A percentile compares a stretch with the other conserved stretches of the same genome.
phyloP scores from a whole-genome alignment of 352 stramenopile genomes.

The Globisporangium recalcitrans region DNA sequence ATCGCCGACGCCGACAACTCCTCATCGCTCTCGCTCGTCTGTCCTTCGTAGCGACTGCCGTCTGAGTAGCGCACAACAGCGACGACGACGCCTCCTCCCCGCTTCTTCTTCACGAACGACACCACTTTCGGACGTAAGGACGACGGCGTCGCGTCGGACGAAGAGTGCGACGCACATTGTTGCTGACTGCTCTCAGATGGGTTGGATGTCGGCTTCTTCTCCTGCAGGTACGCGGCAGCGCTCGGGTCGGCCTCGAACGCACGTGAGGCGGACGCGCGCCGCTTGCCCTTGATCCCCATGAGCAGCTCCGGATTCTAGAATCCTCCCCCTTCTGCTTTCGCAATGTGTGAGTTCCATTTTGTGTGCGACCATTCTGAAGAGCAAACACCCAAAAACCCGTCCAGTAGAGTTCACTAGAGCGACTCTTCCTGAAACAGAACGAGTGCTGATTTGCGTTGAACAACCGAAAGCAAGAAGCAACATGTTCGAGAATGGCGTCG shows the following conservation, averaged over 20 bases:
- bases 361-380: background rate
- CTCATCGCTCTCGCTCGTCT: constrained; percentile 8
- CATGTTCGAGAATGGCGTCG: constrained; percentile 16
- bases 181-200: background rate
- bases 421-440: background rate
- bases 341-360: background rate
- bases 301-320: too few relatives aligned
- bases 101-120: constrained; percentile 47
- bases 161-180: background rate
- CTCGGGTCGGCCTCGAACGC: constrained; percentile 25
- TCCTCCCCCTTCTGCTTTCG: background rate
- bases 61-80: constrained; percentile 56
- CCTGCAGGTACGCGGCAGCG: background rate
- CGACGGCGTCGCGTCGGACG: background rate
- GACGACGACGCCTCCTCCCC: constrained; percentile 23
- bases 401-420: background rate
- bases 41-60: constrained; percentile 61
- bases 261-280: constrained; percentile 24
- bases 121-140: constrained; percentile 27
- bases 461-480: too few relatives aligned
- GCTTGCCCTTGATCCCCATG: constrained; percentile 69
- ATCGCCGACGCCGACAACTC: constrained; percentile 29
- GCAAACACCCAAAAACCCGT: background rate
- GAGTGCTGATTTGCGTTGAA: background rate
- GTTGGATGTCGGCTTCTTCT: constrained; percentile 19